Base-by-base conservation (phyloP, 2,329 filamentous ascomycete species). In the Coniochaeta hoffmannii region DNA sequence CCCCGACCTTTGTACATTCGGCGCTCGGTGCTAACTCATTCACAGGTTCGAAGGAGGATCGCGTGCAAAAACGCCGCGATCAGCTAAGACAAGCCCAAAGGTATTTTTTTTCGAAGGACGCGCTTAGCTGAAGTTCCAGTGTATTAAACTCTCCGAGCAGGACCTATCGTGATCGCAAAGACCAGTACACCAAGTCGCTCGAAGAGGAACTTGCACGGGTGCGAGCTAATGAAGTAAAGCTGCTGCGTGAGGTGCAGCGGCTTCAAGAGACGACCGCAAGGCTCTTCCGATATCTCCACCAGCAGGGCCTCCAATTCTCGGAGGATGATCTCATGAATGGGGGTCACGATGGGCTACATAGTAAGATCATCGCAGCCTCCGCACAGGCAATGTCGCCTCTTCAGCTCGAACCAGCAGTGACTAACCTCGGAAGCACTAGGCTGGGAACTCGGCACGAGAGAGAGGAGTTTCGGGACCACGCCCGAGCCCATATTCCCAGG, bases 101-200 rank as follows among this genome's bases (percentile, higher is more conserved):
- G 66, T 65, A 52, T 41, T 62, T 50, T 7, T 15, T 11, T 2
- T 2, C 1, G 7, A 12, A 32, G n/a, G 12, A 36, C 19, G 12
- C 4, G 5, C 35, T 5, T 30, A 15, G 34, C 19, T 8, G 3
- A 34, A 1, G 17, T 32, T 24, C 5, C 50, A 14, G 8, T 1
- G 7, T 14, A 28, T 56, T 19, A 49, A 19, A 36, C 9, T 14
- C 14, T 2, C 11, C 3, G 5, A 28, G 1, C 41, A 68, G 66
- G 36, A 61, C 61, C 5, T 68, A 68, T 51, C 65, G 66, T 11
- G 62, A 66, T 1, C 66, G 67, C 15, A 68, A 65, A 32, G 63
- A 65, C 49, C 58, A 56, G 22, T 68, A 68, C 55, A 60, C 62
- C 7, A 66, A 63, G 38, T 59, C 59, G 1, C 61, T 69, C 1